Percentiles rank a stretch among this genome's conserved stretches.
Conservation (phyloP, 768 basidiomycete species). For the Trametes punicea region DNA sequence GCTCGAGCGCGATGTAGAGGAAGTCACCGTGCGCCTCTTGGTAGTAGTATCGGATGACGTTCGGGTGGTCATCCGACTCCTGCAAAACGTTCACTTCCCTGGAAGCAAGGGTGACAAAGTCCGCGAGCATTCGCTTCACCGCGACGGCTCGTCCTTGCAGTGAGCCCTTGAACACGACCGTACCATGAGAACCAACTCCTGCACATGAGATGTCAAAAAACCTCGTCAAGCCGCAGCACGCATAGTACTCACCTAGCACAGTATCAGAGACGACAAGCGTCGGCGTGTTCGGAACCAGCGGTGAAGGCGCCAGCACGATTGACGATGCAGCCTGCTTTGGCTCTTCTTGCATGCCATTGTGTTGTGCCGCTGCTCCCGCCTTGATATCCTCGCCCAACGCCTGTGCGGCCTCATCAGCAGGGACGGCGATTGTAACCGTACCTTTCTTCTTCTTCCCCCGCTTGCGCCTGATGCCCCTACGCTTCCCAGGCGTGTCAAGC, state of each 20-base stretch:
- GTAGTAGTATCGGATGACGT: constrained; percentile 98
- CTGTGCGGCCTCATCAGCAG: constrained; percentile 14
- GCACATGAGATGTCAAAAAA: not conserved
- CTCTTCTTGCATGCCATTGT: constrained; percentile 13
- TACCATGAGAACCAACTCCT: constrained; percentile 97
- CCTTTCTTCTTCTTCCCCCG: constrained; percentile 34
- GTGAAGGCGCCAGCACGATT: constrained; percentile 24
- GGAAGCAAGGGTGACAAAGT: constrained; percentile 91
- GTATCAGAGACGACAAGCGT: constrained; percentile 72
- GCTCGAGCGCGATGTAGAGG: constrained; percentile 95
- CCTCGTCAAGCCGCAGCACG: no score
- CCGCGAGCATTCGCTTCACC: constrained; percentile 93
- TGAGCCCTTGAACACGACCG: constrained; percentile 90
- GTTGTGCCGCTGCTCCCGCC: constrained; percentile 1
- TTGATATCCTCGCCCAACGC: constrained; percentile 23
- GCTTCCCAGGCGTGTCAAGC: constrained; percentile 42
- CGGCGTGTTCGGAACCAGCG: constrained; percentile 30
- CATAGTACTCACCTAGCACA: constrained; percentile 56
- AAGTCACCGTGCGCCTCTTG: constrained; percentile 93
- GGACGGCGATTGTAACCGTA: constrained; percentile 11
- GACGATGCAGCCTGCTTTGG: constrained; percentile 10
- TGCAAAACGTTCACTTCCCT: constrained; percentile 94
- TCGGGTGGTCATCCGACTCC: constrained; percentile 96
- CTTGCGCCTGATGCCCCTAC: constrained; percentile 28
- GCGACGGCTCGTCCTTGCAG: constrained; percentile 97